Base-by-base conservation (phyloP, 129 eudicot genomes). In the Tagetes erecta region DNA sequence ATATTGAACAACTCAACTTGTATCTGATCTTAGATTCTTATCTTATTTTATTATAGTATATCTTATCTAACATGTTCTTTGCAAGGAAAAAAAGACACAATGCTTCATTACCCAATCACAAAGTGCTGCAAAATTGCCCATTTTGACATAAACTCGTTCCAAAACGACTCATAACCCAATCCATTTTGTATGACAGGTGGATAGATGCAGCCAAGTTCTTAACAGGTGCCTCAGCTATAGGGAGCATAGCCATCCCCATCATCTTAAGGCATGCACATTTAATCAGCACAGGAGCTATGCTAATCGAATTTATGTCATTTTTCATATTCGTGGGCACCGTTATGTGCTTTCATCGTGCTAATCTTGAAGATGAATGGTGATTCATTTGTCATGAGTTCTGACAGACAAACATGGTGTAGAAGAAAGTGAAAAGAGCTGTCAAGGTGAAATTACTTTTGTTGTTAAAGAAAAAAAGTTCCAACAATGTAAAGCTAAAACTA, bases 281-380 rank as follows among this genome's bases (percentile, higher is more conserved):
- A 72, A 94, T 94, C 45, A 86, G 79, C 63, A 90, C 96, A 0
- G 98, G 98, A 74, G 98, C 98, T 31, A 90, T 94, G 97, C 38
- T 88, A 73, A 94, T 94, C 50, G 98, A 94, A 71, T 88, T 94
- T 50, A 80, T 87, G 39, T 90, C 98, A 3, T 94, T 94, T 84
- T 81, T 94, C 85, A 86, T 94, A 75, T 94, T 94, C 64, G 87
- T 86, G 68, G 89, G 98, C 86, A 90, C 98, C 2, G 96, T 94
- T 45, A 66, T 94, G 80, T 94, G 98, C 83, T 94, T 88, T 78
- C 98, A 90, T 83, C 98, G 92, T 71, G 97, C 98, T 47, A 94
- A 85, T 77, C 96, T 90, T 70, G 98, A 94, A 51, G 98, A 94
- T 58, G 97, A 94, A 68, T 94, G 98, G 98, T 94, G 84, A 89